Evolutionary conservation across 306 rosid genomes (phyloP), one percentile per base, ranked within the genome.

Genomic region (Cucurbita maxima): DNA sequence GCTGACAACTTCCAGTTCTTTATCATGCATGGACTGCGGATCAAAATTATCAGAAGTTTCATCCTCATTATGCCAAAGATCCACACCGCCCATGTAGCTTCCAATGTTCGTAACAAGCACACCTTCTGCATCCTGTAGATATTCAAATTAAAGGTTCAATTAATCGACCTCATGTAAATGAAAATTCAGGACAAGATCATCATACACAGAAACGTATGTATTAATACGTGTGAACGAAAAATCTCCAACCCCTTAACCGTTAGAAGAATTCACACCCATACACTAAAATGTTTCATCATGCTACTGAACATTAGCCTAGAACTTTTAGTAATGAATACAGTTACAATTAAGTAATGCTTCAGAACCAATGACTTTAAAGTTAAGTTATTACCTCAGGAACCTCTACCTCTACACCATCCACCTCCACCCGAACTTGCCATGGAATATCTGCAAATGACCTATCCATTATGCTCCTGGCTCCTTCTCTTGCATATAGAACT

Each of bases 41-140:
- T 91, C 92, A 81, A 95, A 91, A 89, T 88, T 88, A 76, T 95
- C 99, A 83, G 79, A 95, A 75, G 56, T 85, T 40, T 95, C 99
- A 68, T 95, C 97, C 81, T 95, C 99, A 76, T 95, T 95, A 82
- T 91, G 96, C 99, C 99, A 95, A 83, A 95, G 84, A 83, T 95
- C 99, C 75, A 95, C 99, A 72, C 99, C 99, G 51, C 99, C 99
- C 99, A 95, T 95, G 88, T 95, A 95, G 86, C 99, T 95, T 83
- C 99, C 99, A 69, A 95, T 95, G 80, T 95, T 95, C 70, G 97
- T 96, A 83, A 95, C 96, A 73, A 95, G 99, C 51, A 95, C 96
- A 25, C 99, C 99, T 85, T 95, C 99, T 18, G 96, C 99, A 76
- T 95, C 99, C 99, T 95, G 84, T 76, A 81, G 78, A 78, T 76